phyloP scores from a whole-genome alignment of 495 filamentous ascomycete species.

The Penicillium coprophilum region DNA sequence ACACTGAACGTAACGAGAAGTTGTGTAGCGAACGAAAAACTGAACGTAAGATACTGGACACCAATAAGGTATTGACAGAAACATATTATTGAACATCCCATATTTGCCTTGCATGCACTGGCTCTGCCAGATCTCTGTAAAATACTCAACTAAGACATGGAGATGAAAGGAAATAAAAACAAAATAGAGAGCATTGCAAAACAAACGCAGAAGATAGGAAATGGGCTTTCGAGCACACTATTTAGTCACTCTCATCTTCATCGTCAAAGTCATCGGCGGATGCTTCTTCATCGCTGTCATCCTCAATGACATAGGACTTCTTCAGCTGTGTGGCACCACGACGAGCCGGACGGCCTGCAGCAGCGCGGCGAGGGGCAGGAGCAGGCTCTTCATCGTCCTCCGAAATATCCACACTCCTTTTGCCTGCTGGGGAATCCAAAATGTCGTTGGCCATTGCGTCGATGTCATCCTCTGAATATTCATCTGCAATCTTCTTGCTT shows the following conservation, averaged over 20 bases:
- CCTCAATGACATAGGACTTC: slow-evolving; percentile 57
- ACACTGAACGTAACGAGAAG: too few species aligned
- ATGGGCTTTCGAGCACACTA: not conserved
- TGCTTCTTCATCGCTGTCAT: slow-evolving; percentile 51
- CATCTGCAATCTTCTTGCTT: slow-evolving; percentile 40
- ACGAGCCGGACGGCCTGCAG: slow-evolving; percentile 50
- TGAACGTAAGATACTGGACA: too few species aligned
- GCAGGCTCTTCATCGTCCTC: slow-evolving; percentile 37
- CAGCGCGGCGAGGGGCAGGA: slow-evolving; percentile 36
- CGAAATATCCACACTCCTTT: slow-evolving; percentile 31
- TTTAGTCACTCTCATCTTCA: slow-evolving; percentile 40
- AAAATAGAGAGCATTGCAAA: slow-evolving; percentile 13
- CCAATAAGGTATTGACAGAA: too few species aligned
- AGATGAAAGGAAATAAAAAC: slow-evolving; percentile 13
- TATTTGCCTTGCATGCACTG: slow-evolving; percentile 14
- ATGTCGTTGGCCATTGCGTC: slow-evolving; percentile 59
- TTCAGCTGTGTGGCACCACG: slow-evolving; percentile 51
- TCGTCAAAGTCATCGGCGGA: slow-evolving; percentile 42
- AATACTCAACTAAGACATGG: slow-evolving; percentile 13
- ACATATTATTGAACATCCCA: not conserved
- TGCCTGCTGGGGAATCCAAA: slow-evolving; percentile 49
- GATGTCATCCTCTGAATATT: slow-evolving; percentile 49
- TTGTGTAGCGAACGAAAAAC: too few species aligned
- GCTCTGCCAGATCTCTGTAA: slow-evolving; percentile 24
- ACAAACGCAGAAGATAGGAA: slow-evolving; percentile 8